Evolutionary conservation across 179 eudicot genomes (phyloP), one percentile per base, ranked within the genome.

Genomic region (Gypsophila paniculata): DNA sequence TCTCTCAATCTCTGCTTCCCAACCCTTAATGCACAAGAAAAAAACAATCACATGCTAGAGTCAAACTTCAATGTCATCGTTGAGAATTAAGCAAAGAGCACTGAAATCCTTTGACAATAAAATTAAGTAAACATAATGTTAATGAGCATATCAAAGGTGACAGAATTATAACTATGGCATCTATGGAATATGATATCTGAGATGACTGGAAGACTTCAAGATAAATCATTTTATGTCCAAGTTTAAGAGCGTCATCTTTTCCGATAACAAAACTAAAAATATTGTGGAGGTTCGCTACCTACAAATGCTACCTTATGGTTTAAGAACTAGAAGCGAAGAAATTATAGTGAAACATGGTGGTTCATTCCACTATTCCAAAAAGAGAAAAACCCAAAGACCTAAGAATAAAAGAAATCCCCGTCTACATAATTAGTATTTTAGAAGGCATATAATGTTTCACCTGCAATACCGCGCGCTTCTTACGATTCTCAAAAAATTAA

Each of bases 1-100:
- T 92, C 98, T 75, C 96, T 78, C 11, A 92, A 42, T 71, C 90
- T 82, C 76, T 92, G 98, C 83, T 90, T 92, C 61, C 80, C 77
- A 75, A 80, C 85, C 87, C 98, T 92, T 85, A 69, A 78, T 67
- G 32, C 59, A 70, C 51, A 14, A 22, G n/a, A 44, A 39, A 46
- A 65, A 65, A 65, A n/a, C 18, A 66, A 66, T 1, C 44, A 61
- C 48, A 15, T 38, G 34, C 59, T 21, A 25, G 53, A 73, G 15
- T 55, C 32, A 74, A 58, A 7, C 42, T 67, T 12, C 4, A 53
- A 11, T 6, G 5, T 26, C 9, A 15, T 57, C 34, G 0, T 65
- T 17, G 10, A 29, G 34, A 73, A 63, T 23, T 44, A 38, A 44
- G 18, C 44, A 61, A 59, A 39, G 38, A 60, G 23, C 13, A 17